A percentile compares a stretch with the other conserved stretches of the same genome.
phyloP scores from a whole-genome alignment of 2,329 filamentous ascomycete genomes.

The Metarhizium rileyi region DNA sequence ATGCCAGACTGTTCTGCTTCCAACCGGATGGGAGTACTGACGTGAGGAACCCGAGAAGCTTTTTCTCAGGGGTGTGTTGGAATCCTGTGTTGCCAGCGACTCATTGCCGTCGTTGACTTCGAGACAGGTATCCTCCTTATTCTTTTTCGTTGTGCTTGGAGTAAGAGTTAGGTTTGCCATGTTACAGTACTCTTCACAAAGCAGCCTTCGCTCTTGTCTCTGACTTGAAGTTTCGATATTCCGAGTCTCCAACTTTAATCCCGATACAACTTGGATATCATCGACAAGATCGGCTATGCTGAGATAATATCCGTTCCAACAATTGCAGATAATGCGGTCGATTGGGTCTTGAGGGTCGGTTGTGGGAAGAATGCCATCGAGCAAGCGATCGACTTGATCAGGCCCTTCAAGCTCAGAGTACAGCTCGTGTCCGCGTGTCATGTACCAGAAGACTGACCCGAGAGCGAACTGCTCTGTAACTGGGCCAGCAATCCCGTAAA shows the following conservation, averaged over 20 bases:
- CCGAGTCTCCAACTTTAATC: neutral
- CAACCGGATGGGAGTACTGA: no score
- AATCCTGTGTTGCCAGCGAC: no score
- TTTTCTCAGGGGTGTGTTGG: no score
- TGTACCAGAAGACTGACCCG: conserved; percentile 13
- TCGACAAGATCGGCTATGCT: conserved; percentile 9
- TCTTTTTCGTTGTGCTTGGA: no score
- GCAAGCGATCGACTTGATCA: conserved; percentile 8
- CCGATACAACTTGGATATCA: conserved; percentile 7
- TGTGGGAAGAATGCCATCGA: conserved; percentile 7
- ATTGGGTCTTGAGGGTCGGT: conserved; percentile 7
- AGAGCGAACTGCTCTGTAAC: conserved; percentile 13
- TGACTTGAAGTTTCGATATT: no score
- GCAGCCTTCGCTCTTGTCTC: neutral
- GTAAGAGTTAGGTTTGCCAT: no score
- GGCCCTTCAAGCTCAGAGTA: conserved; percentile 10
- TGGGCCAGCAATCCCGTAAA: conserved; percentile 8
- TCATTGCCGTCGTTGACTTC: no score
- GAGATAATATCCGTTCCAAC: conserved; percentile 8
- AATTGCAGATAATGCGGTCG: conserved; percentile 11
- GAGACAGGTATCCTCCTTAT: no score
- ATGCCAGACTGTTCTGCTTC: no score
- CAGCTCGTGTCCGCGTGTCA: conserved; percentile 9
- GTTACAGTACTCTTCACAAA: neutral
- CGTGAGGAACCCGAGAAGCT: no score